These are phyloP conservation scores for Phylloporus sp. DNA, from an alignment of 768 basidiomycete genomes.

Conservation along the genomic window DNA sequence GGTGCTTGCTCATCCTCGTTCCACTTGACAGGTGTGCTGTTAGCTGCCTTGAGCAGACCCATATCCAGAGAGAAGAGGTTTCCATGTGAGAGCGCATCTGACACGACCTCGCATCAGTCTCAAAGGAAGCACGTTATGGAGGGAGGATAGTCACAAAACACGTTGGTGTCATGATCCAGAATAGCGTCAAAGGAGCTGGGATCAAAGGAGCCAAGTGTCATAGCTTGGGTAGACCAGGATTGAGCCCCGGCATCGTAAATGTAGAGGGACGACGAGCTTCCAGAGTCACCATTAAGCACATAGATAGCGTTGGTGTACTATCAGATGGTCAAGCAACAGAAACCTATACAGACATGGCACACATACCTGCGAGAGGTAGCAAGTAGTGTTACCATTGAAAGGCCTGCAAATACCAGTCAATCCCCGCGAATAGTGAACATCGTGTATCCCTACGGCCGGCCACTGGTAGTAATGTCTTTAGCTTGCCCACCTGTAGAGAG, in stretches of 20 bases:
- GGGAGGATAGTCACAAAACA: constrained; percentile 54
- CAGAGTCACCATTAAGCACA: constrained; percentile 70
- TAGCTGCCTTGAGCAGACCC: constrained; percentile 57
- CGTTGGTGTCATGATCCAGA: constrained; percentile 93
- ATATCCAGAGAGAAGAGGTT: constrained; percentile 72
- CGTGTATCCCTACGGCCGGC: constrained; percentile 63
- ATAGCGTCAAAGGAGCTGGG: constrained; percentile 63
- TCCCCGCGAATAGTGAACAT: neutral
- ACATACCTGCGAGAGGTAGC: constrained; percentile 67
- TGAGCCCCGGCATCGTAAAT: constrained; percentile 73
- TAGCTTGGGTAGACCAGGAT: constrained; percentile 76
- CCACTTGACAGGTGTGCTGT: constrained; percentile 60
- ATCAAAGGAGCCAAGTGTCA: constrained; percentile 54
- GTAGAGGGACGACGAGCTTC: constrained; percentile 66
- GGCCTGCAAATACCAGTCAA: constrained; percentile 39
- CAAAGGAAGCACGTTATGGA: neutral
- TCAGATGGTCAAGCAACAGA: constrained; percentile 4
- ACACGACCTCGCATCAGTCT: constrained; percentile 5
- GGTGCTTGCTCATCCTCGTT: constrained; percentile 51
- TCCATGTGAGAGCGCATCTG: constrained; percentile 66
- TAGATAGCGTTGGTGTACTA: constrained; percentile 87
- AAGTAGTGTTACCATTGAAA: constrained; percentile 66
- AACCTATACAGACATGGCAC: neutral
- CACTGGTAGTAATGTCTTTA: constrained; percentile 66
- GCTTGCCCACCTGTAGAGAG: constrained; percentile 33